Conservation (phyloP, 352 stramenopile species). For the Globisporangium nodosum region DNA sequence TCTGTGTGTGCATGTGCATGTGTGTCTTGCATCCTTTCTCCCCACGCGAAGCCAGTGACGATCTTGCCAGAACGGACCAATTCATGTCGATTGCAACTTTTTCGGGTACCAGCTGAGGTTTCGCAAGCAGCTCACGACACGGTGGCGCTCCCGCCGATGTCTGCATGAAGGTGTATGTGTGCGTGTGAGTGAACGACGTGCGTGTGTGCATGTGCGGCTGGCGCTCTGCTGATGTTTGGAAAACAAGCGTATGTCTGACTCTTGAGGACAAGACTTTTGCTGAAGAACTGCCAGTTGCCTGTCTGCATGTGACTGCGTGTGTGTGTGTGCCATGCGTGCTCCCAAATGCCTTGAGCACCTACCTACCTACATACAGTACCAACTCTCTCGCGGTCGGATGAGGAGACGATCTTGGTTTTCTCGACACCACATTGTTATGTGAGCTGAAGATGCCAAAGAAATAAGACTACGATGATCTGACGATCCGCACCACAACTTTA, state of each 20-base stretch:
- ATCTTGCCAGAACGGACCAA: constrained; percentile 80
- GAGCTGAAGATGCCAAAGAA: constrained; percentile 57
- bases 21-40: neutral
- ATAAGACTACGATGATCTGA: constrained; percentile 89
- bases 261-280: constrained; percentile 58
- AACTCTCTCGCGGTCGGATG: constrained; percentile 35
- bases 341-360: too few species aligned
- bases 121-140: constrained; percentile 16
- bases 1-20: neutral
- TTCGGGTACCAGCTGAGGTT: constrained; percentile 87
- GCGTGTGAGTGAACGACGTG: neutral
- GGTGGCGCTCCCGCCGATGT: neutral
- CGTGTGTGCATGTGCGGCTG: constrained; percentile 6
- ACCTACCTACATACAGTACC: neutral
- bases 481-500: constrained; percentile 15
- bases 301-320: neutral
- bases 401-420: constrained; percentile 59
- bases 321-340: neutral
- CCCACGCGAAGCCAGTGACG: constrained; percentile 54
- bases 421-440: constrained; percentile 43
- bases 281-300: constrained; percentile 31
- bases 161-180: constrained; percentile 2
- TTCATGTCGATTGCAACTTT: constrained; percentile 89
- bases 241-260: constrained; percentile 89
- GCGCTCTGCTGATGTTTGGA: constrained; percentile 56